phyloP scores from a whole-genome alignment of 805 yeast species.

The Candida caryicola region DNA sequence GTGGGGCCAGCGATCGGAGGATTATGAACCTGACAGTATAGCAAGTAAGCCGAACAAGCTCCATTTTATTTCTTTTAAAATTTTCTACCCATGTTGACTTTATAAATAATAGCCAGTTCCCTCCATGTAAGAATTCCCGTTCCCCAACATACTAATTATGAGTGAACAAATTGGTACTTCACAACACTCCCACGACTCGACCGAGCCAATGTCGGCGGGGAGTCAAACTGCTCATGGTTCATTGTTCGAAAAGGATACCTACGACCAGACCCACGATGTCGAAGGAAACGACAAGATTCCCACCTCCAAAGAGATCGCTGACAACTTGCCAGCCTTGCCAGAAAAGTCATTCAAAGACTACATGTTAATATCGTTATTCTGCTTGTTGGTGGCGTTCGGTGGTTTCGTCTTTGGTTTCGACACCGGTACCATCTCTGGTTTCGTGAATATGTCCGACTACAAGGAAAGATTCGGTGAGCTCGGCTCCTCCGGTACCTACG shows the following conservation, averaged over 20 bases:
- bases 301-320: slow-evolving; percentile 7
- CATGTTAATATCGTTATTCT: slow-evolving; percentile 34
- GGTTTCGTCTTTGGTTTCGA: slow-evolving; percentile 79
- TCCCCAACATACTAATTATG: not conserved
- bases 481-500: slow-evolving; percentile 37
- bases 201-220: not conserved
- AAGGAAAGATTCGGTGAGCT: slow-evolving; percentile 46
- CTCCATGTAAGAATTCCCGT: not conserved
- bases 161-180: not conserved
- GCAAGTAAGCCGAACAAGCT: too few species aligned
- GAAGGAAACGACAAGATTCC: slow-evolving; percentile 3
- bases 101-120: not conserved
- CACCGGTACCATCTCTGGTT: slow-evolving; percentile 75
- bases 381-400: slow-evolving; percentile 67
- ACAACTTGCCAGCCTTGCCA: slow-evolving; percentile 21
- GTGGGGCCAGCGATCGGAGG: not conserved
- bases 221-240: slow-evolving; percentile 6
- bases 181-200: not conserved
- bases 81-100: too few species aligned
- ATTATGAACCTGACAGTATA: not conserved
- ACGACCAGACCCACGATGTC: not conserved
- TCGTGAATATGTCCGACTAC: slow-evolving; percentile 62
- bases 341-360: slow-evolving; percentile 34
- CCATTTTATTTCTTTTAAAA: too few species aligned
- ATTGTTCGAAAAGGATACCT: slow-evolving; percentile 4